Base-by-base conservation (phyloP, 2,329 filamentous ascomycete species). In the Aspergillus sp. region DNA sequence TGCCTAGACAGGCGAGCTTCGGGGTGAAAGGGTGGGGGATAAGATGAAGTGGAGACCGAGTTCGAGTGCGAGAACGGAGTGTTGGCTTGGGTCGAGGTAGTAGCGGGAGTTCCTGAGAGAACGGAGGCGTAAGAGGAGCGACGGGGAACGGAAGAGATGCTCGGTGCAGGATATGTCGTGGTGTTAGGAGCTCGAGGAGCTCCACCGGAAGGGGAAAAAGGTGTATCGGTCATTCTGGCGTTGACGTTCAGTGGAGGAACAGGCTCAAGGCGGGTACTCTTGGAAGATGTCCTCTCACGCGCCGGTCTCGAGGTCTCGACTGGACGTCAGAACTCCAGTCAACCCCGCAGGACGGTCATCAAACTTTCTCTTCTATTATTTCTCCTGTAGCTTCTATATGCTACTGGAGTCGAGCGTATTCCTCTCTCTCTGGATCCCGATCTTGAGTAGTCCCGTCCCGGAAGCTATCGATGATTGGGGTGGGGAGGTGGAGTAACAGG, bases 51-150 rank as follows among this genome's bases (percentile, higher is more conserved):
- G 60, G 72, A 41, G 11, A 41, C 34, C 11, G 34, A 73, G 58
- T 68, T 68, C 52, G 69, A 65, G 62, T 88, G 84, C 3, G 85
- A 83, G 70, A 85, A 84, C 64, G 79, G 81, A 67, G 77, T 79
- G 55, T 74, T 69, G 72, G 72, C 72, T 68, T 75, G 74, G 47
- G 74, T 72, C 59, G 75, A 76, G 63, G 75, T 19, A 19, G 19
- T 61, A 58, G 78, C 76, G 66, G 78, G 76, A 67, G 80, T 80
- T 53, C 85, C 85, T 57, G 84, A 84, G 60, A 85, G 81, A 61
- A 88, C 85, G 28, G 85, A 87, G 68, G 86, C 85, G 77, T 88
- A 88, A 55, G 87, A 88, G 47, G 84, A 84, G 66, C 85, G 80
- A 72, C 85, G 82, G 68, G 78, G 79, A 65, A 76, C 72, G 51